phyloP scores from a whole-genome alignment of 176 grass and related monocot genomes.

The Carex myosuroides region DNA sequence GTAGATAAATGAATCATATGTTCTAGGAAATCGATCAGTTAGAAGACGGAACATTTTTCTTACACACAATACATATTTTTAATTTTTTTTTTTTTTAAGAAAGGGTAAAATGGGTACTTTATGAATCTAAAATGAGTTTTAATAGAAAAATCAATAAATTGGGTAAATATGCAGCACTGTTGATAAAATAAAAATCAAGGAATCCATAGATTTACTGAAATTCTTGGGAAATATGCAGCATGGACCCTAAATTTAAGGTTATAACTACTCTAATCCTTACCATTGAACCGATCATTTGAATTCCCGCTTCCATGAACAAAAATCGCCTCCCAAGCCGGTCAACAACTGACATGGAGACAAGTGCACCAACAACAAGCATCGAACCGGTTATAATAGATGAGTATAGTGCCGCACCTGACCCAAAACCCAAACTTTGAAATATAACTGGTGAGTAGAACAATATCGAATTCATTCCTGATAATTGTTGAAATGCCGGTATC shows the following conservation, averaged over 20 bases:
- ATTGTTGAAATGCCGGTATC: slow-evolving; percentile 93
- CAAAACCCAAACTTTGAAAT: slow-evolving; percentile 87
- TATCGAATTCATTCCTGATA: slow-evolving; percentile 89
- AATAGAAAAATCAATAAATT: too few species aligned
- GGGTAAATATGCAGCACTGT: not conserved
- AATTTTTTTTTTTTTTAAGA: too few species aligned
- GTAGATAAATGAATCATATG: too few species aligned
- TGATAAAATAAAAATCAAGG: not conserved
- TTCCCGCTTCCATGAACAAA: slow-evolving; percentile 82
- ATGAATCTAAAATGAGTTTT: too few species aligned
- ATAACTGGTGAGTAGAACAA: slow-evolving; percentile 93
- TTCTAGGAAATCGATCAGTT: too few species aligned
- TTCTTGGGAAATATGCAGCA: not conserved
- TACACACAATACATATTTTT: too few species aligned
- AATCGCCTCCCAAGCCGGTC: slow-evolving; percentile 71
- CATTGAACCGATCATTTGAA: slow-evolving; percentile 85
- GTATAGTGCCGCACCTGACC: slow-evolving; percentile 55
- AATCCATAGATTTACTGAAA: not conserved
- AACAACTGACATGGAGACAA: slow-evolving; percentile 75
- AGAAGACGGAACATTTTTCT: too few species aligned
- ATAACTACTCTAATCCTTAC: slow-evolving; percentile 16
- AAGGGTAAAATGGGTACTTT: too few species aligned
- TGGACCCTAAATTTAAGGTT: not conserved
- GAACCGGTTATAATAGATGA: slow-evolving; percentile 78
- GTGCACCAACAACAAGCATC: slow-evolving; percentile 79